Base-by-base conservation (phyloP, 495 filamentous ascomycete species). In the Penicillium cataractarum region DNA sequence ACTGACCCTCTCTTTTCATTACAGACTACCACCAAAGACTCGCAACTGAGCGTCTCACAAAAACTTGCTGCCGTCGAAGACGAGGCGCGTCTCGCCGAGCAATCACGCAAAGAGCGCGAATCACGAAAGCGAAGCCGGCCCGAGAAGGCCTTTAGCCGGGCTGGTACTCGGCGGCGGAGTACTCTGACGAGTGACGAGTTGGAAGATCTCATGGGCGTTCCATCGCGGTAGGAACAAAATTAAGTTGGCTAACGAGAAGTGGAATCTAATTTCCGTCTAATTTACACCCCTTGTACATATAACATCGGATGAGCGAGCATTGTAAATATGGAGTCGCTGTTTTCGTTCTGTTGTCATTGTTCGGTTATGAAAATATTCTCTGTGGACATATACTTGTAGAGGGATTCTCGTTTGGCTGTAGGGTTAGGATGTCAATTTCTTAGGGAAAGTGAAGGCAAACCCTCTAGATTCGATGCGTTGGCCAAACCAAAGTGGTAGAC, bases 161-260 rank as follows among this genome's bases (percentile, higher is more conserved):
- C 70, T 73, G 76, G 70, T 67, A 83, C 79, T 50, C 79, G 90
- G 55, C 77, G 90, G 66, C 76, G 89, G 46, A 92, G 89, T 60
- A 92, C 90, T 8, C 76, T 92, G 0, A 89, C 86, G 24, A 86
- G 83, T n/a, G 87, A 87, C 77, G 90, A 92, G 65, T 66, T 92
- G 50, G 86, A 89, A 57, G 85, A 86, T 49, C 72, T 89, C 65
- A 84, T 89, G 75, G 77, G 80, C 27, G 66, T 74, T 52, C 55
- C 68, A 24, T 64, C 71, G 46, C 62, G 62, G 31, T 72, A 61
- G 33, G 19, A 37, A 13, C n/a, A n/a, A 26, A 37, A 22, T 33
- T 1, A 26, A 24, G 54, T 35, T 54, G 51, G 12, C 32, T 24
- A n/a, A 37, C 24, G 32, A 22, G n/a, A n/a, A 54, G 19, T n/a